These are phyloP conservation scores for Pythium dissotocum DNA, from an alignment of 352 stramenopile genomes.

Conservation along the genomic window DNA sequence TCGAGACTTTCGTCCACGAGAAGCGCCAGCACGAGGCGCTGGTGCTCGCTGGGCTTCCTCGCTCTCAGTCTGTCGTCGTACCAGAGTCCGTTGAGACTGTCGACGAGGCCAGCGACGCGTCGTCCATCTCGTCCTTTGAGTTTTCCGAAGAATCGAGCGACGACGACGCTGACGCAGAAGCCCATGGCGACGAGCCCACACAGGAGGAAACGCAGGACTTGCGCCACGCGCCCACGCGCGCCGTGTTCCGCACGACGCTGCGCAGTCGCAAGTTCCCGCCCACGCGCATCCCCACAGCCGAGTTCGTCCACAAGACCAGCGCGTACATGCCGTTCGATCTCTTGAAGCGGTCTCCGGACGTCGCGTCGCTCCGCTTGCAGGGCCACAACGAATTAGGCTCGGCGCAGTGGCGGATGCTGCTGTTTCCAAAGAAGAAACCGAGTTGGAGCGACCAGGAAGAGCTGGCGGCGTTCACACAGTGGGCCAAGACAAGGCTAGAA, in stretches of 20 bases:
- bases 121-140: slow-evolving; percentile 3
- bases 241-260: slow-evolving; percentile 41
- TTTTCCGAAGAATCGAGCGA: background rate
- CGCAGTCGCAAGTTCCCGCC: slow-evolving; percentile 43
- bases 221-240: slow-evolving; percentile 12
- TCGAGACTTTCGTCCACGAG: slow-evolving; percentile 17
- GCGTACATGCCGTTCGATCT: slow-evolving; percentile 42
- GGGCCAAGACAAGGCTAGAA: slow-evolving; percentile 27
- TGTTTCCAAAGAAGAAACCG: slow-evolving; percentile 42
- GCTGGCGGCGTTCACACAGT: slow-evolving; percentile 36
- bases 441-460: slow-evolving; percentile 33
- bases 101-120: background rate
- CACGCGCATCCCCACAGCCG: slow-evolving; percentile 33
- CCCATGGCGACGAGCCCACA: too few species aligned
- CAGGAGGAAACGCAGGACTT: background rate
- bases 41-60: background rate
- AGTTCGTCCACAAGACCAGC: slow-evolving; percentile 33
- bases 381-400: slow-evolving; percentile 17
- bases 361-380: slow-evolving; percentile 29
- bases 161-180: background rate
- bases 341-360: slow-evolving; percentile 14
- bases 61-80: background rate
- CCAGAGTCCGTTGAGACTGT: background rate
- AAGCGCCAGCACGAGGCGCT: slow-evolving; percentile 20
- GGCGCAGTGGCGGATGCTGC: slow-evolving; percentile 38